Base-by-base conservation (phyloP, 2,329 filamentous ascomycete genomes). In the Fusarium incarnatum region DNA sequence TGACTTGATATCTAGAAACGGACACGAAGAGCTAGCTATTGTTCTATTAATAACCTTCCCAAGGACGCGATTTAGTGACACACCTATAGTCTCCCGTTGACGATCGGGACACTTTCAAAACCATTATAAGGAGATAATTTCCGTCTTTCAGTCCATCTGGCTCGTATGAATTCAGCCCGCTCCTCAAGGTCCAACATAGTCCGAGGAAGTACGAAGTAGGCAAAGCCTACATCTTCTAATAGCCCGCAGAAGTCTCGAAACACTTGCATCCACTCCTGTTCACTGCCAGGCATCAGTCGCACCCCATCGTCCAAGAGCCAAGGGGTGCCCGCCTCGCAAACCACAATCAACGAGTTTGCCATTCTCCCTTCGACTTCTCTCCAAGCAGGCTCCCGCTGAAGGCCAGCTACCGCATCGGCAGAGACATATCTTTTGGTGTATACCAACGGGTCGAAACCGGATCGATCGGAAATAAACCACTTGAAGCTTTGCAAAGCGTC, bases 391-490 rank as follows among this genome's bases (percentile, higher is more conserved):
- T 53, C 44, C 5, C 16, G 9, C 27, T 49, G 30, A 58, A 82
- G 68, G 1, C 60, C 42, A 4, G 48, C 5, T 1, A 74, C 77
- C 2, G 75, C 74, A 5, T 73, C 74, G 4, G 61, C 41, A 2
- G 77, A 75, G 3, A 78, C 76, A 52, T 79, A 79, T 32, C 73
- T 49, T 11, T 63, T 60, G 1, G 82, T 76, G 56, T 84, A 84
- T 8, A 79, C 77, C n/a, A 84, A 65, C 3, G 82, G 80, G 58
- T 84, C 82, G 4, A 82, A 57, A 3, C 80, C 80, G 2, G 82
- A 84, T 10, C 83, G 78, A 67, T 84, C 82, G 10, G 80, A 81
- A 47, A 84, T 79, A 56, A 81, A 80, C 79, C 79, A 81, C 12
- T 30, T 23, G 1, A 48, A 47, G 18, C 27, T 20, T 5, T 20